Percentiles rank a stretch among this genome's conserved stretches.
phyloP scores from a whole-genome alignment of 768 basidiomycete genomes.

The Leccinum boreale region DNA sequence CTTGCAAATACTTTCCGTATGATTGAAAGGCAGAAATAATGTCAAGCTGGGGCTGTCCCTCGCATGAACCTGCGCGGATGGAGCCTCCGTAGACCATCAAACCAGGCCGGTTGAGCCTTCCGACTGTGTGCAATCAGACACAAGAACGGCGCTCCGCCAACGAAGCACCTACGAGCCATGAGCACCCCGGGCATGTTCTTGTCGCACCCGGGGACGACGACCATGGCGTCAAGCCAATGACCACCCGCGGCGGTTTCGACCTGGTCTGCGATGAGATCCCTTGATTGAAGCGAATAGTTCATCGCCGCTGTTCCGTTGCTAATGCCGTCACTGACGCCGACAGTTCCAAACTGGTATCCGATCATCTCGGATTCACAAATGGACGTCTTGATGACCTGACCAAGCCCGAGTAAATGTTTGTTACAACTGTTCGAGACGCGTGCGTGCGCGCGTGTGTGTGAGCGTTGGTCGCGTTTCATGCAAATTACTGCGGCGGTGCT shows the following conservation, averaged over 20 bases:
- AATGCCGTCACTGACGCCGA: constrained; percentile 97
- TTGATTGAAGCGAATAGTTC: constrained; percentile 94
- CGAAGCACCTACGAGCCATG: constrained; percentile 76
- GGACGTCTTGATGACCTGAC: constrained; percentile 83
- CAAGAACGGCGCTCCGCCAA: background rate
- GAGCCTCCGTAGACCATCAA: constrained; percentile 98
- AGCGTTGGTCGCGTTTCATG: background rate
- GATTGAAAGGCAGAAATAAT: constrained; percentile 97
- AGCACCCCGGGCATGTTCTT: constrained; percentile 99
- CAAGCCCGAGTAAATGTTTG: constrained; percentile 85
- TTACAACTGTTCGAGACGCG: constrained; percentile 68
- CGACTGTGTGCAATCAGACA: constrained; percentile 51
- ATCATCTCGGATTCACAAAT: constrained; percentile 67
- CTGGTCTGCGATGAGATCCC: constrained; percentile 96
- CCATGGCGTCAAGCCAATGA: constrained; percentile 98
- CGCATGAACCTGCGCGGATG: constrained; percentile 90
- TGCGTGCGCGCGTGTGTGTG: background rate
- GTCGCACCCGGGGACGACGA: constrained; percentile 95
- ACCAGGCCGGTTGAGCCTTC: constrained; percentile 92
- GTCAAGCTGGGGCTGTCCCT: constrained; percentile 83
- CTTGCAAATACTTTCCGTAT: constrained; percentile 92
- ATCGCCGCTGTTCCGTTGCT: constrained; percentile 96
- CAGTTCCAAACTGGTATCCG: constrained; percentile 97
- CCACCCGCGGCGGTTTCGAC: constrained; percentile 96
- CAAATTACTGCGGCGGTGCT: constrained; percentile 31